These are phyloP conservation scores for Leptographium galeiforme DNA, from an alignment of 2,329 filamentous ascomycete species.

Conservation along the genomic window DNA sequence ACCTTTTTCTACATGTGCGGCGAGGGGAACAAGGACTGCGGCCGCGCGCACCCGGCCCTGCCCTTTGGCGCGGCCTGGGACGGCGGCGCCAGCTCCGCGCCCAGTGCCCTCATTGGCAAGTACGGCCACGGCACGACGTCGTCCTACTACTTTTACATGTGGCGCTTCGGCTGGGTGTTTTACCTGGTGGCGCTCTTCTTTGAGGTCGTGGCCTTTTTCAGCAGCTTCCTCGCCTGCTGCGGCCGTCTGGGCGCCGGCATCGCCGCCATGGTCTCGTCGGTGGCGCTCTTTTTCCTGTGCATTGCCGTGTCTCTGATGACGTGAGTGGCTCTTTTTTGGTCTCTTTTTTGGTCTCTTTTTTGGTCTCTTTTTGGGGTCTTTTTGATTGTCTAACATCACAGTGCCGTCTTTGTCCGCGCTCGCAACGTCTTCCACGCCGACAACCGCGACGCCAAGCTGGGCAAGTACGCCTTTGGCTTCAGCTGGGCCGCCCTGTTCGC, in stretches of 20 bases:
- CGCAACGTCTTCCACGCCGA: constrained; percentile 49
- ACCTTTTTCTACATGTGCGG: constrained; percentile 81
- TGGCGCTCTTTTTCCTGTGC: constrained; percentile 57
- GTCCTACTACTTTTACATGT: constrained; percentile 62
- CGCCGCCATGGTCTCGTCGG: constrained; percentile 40
- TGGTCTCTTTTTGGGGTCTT: not conserved
- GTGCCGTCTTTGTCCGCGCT: constrained; percentile 51
- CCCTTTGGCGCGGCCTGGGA: constrained; percentile 62
- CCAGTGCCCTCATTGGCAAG: constrained; percentile 32
- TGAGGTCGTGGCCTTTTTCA: constrained; percentile 51
- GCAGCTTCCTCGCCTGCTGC: constrained; percentile 55
- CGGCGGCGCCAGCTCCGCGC: constrained; percentile 28
- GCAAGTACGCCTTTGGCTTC: constrained; percentile 60
- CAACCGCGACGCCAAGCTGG: constrained; percentile 46
- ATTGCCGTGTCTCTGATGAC: constrained; percentile 62
- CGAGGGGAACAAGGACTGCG: constrained; percentile 50
- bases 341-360: not conserved
- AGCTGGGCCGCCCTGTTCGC: constrained; percentile 59
- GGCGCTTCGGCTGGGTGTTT: constrained; percentile 88
- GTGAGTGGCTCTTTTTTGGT: constrained; percentile 33
- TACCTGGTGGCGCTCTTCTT: constrained; percentile 78
- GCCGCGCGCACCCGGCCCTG: constrained; percentile 44
- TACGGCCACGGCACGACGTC: constrained; percentile 43
- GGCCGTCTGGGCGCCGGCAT: constrained; percentile 58
- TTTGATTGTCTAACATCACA: constrained; percentile 13